Evolutionary conservation across 2,329 filamentous ascomycete genomes (phyloP).

Genomic region (Exserohilum rostratum): DNA sequence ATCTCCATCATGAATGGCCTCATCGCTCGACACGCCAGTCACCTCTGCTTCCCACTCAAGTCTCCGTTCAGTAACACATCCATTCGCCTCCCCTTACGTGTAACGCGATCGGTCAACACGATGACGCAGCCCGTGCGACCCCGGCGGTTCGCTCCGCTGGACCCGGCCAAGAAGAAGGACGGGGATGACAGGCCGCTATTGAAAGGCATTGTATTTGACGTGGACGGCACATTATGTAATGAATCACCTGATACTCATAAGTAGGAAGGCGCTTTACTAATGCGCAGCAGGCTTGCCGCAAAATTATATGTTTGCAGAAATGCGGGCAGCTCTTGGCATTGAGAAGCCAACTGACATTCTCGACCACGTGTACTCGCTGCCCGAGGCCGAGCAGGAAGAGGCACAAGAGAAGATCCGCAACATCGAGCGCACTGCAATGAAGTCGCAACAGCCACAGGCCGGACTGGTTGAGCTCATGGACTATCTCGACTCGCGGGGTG

Average conservation of each 20-base stretch:
- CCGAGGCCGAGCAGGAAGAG: conserved; percentile 63
- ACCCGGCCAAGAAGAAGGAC: conserved; percentile 35
- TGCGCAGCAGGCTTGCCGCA: conserved; percentile 73
- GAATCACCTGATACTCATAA: conserved; percentile 17
- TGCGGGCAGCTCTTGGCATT: conserved; percentile 78
- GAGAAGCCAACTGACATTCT: conserved; percentile 78
- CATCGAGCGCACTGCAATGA: conserved; percentile 85
- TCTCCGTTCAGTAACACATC: neutral
- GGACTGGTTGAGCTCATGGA: conserved; percentile 80
- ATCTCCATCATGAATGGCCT: conserved; percentile 12
- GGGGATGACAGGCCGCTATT: conserved; percentile 52
- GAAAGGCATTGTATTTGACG: conserved; percentile 79
- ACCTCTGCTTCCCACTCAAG: neutral
- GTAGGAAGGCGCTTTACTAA: conserved; percentile 8
- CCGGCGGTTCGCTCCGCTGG: conserved; percentile 59
- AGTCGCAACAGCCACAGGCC: conserved; percentile 77
- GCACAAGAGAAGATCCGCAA: conserved; percentile 76
- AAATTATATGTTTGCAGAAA: conserved; percentile 92
- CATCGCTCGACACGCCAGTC: conserved; percentile 1
- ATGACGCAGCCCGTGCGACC: conserved; percentile 34
- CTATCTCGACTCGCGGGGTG: conserved; percentile 70
- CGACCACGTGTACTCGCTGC: conserved; percentile 79
- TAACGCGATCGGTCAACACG: conserved; percentile 9
- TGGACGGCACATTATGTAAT: conserved; percentile 92
- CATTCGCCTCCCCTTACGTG: neutral